Evolutionary conservation across 371 early-diverging fungal species (phyloP).

Genomic region (Thermomucor indicae-seudaticae): DNA sequence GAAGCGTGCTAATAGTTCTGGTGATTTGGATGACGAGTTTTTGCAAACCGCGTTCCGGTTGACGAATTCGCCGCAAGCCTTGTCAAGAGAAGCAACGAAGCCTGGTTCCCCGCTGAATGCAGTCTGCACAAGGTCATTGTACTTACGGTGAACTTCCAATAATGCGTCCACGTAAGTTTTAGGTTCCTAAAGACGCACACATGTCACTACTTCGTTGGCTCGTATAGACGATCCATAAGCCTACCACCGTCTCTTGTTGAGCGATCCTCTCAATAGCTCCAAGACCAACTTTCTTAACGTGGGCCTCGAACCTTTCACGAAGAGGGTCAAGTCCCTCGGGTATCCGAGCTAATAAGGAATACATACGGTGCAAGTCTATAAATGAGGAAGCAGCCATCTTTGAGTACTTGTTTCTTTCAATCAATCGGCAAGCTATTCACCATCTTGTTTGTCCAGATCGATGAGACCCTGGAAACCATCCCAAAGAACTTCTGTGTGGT

Average conservation of each 20-base stretch:
- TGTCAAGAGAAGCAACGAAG: slow-evolving; percentile 88
- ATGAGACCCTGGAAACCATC: slow-evolving; percentile 88
- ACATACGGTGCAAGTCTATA: slow-evolving; percentile 83
- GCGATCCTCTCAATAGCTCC: slow-evolving; percentile 79
- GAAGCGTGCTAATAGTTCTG: slow-evolving; percentile 84
- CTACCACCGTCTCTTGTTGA: slow-evolving; percentile 55
- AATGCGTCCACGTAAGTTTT: slow-evolving; percentile 81
- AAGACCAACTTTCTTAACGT: slow-evolving; percentile 83
- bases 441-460: slow-evolving; percentile 78
- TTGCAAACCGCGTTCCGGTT: slow-evolving; percentile 85
- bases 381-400: neutral
- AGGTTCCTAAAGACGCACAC: slow-evolving; percentile 55
- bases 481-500: slow-evolving; percentile 75
- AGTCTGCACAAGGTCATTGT: slow-evolving; percentile 64
- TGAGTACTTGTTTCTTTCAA: neutral
- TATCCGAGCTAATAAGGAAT: slow-evolving; percentile 74
- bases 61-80: slow-evolving; percentile 90
- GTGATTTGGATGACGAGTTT: slow-evolving; percentile 65
- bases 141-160: slow-evolving; percentile 78
- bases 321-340: slow-evolving; percentile 81
- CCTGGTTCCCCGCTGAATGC: slow-evolving; percentile 87
- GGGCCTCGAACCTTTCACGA: slow-evolving; percentile 72
- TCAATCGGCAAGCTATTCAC: too few relatives aligned
- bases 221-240: neutral
- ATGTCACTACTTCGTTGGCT: neutral